Evolutionary conservation across 352 stramenopile genomes (phyloP), one percentile per base, ranked within the genome.

Genomic region (Phytopythium boreale): DNA sequence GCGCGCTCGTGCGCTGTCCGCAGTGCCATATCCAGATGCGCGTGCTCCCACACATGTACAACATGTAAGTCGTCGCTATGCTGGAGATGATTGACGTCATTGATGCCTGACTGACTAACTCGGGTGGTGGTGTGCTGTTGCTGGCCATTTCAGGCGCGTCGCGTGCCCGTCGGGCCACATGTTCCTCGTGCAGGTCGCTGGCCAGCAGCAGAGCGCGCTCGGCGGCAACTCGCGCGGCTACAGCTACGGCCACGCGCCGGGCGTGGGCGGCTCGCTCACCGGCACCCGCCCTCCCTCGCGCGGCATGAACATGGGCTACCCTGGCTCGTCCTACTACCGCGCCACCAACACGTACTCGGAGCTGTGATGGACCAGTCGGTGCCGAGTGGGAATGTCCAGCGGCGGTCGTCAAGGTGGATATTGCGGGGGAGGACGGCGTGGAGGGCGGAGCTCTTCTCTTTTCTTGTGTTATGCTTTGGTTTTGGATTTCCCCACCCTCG

Each of bases 11-110:
- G 57, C 84, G 83, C 24, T 95, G 87, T 65, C 87, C 87, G 12
- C 82, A 92, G 62, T 95, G 87, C 61, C 87, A 92, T 39, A 93
- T 95, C 63, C 84, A 95, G 64, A 93, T 95, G 84, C 82, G 87
- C 22, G 87, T 95, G 52, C 75, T 95, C 2, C 87, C 87, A 9
- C 82, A 95, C 66, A 95, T 95, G 87, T 95, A 93, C 68, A 95
- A 95, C 79, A 92, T 95, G 86, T 93, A 85, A 41, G 81, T 80
- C 3, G 50, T 41, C 20, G 22, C 19, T 55, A 9, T 44, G 20
- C 2, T 49, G 46, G 22, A 34, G 61, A n/a, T 47, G 41, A 2
- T 20, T 47, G 15, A 20, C 17, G 17, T 24, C 2, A 24, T 15
- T 47, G 41, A 17, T n/a, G 39, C 14, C 41, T 15, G 37, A 47